These are phyloP conservation scores for Suillus clintonianus DNA, from an alignment of 768 basidiomycete species.

Conservation along the genomic window DNA sequence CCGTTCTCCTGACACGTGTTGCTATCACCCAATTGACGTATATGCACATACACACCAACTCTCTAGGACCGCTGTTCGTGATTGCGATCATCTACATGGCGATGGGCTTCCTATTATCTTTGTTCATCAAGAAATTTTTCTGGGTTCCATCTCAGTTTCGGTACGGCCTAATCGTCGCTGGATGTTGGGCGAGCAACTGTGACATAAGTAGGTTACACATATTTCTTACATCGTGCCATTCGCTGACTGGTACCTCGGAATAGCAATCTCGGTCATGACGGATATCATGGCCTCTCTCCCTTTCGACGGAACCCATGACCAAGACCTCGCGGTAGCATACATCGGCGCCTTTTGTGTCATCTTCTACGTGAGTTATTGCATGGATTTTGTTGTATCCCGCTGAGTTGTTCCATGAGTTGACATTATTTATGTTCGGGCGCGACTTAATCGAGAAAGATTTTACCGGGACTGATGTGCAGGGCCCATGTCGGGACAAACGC, in stretches of 20 bases:
- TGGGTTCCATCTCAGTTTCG: conserved; percentile 74
- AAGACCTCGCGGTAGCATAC: conserved; percentile 61
- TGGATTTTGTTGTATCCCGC: neutral
- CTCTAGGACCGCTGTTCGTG: conserved; percentile 57
- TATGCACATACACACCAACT: neutral
- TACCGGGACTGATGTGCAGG: neutral
- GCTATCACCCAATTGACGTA: neutral
- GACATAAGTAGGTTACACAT: conserved; percentile 55
- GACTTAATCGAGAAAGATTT: neutral
- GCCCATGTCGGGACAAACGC: neutral
- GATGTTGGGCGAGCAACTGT: conserved; percentile 61
- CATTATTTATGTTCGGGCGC: neutral
- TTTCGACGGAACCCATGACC: conserved; percentile 52
- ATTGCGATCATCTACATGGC: conserved; percentile 56
- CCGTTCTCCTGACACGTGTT: conserved; percentile 2
- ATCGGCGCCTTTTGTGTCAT: conserved; percentile 60
- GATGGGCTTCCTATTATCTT: conserved; percentile 50
- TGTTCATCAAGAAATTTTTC: conserved; percentile 52
- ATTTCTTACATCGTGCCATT: neutral
- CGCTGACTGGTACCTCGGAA: neutral
- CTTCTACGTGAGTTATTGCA: conserved; percentile 46
- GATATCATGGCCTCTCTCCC: conserved; percentile 58
- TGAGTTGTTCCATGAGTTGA: neutral
- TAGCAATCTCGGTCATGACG: conserved; percentile 62
- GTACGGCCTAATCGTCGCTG: conserved; percentile 63